Evolutionary conservation across 441 rosid genomes (phyloP).

Genomic region (Mallotus repandus): DNA sequence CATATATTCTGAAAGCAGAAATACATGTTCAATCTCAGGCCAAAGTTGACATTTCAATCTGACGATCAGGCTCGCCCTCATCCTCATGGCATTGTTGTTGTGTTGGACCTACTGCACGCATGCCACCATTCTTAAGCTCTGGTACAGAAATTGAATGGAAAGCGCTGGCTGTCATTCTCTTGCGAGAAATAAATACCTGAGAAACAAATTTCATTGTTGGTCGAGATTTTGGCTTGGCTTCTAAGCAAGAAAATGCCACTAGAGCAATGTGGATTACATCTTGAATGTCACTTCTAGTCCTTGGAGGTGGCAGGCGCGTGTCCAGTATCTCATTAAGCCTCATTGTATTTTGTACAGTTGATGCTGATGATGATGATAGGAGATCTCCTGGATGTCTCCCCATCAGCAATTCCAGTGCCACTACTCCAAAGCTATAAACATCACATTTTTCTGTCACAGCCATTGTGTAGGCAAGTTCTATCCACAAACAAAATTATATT

Average conservation of each 20-base stretch:
- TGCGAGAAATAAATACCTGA: constrained; percentile 9
- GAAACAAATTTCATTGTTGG: neutral
- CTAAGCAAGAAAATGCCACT: no score
- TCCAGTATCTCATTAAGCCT: constrained; percentile 6
- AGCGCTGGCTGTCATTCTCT: neutral
- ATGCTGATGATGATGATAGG: neutral
- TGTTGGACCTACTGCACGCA: neutral
- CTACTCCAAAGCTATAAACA: constrained; percentile 43
- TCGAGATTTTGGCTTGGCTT: no score
- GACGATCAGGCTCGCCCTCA: neutral
- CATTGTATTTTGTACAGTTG: neutral
- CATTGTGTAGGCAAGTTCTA: no score
- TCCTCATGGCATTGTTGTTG: neutral
- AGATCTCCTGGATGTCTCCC: no score
- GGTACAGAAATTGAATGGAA: constrained; percentile 10
- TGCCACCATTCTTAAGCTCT: neutral
- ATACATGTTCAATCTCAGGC: no score
- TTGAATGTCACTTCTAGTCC: no score
- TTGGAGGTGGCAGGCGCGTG: no score
- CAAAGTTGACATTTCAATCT: neutral
- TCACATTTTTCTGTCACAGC: constrained; percentile 4
- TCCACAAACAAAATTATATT: no score
- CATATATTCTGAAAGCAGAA: no score
- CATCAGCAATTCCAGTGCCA: constrained; percentile 27
- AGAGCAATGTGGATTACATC: no score